Conservation (phyloP, 1,139 yeast species). For the Pneumocystis sp. region DNA sequence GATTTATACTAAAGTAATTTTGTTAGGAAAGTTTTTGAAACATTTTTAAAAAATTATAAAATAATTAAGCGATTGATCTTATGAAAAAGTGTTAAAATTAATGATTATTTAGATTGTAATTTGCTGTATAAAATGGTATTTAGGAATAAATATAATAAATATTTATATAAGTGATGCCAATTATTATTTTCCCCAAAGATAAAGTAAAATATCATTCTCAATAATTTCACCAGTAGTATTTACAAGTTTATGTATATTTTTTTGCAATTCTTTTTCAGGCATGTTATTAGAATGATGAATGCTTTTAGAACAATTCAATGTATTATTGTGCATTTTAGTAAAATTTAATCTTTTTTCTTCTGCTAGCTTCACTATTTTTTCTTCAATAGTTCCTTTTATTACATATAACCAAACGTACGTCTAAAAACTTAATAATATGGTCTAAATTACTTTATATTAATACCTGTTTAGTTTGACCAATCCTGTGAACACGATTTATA, state of each 20-base stretch:
- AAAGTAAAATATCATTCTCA: not conserved
- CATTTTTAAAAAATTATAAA: too few species aligned
- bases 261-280: not conserved
- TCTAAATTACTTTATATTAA: not conserved
- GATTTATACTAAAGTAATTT: too few species aligned
- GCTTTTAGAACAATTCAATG: not conserved
- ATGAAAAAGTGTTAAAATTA: not conserved
- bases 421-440: slow-evolving; percentile 14
- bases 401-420: slow-evolving; percentile 90
- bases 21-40: too few species aligned
- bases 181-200: not conserved
- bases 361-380: slow-evolving; percentile 43
- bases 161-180: not conserved
- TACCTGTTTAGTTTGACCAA: slow-evolving; percentile 54
- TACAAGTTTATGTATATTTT: not conserved
- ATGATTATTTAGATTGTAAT: not conserved
- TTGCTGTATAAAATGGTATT: not conserved
- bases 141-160: not conserved
- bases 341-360: slow-evolving; percentile 12
- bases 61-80: not conserved
- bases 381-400: slow-evolving; percentile 76
- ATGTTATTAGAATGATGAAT: not conserved
- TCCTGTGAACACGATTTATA: slow-evolving; percentile 76
- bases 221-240: not conserved
- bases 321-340: not conserved